These are phyloP conservation scores for Acanthamoeba royreba DNA, from an alignment of 208 protist species.

Conservation along the genomic window DNA sequence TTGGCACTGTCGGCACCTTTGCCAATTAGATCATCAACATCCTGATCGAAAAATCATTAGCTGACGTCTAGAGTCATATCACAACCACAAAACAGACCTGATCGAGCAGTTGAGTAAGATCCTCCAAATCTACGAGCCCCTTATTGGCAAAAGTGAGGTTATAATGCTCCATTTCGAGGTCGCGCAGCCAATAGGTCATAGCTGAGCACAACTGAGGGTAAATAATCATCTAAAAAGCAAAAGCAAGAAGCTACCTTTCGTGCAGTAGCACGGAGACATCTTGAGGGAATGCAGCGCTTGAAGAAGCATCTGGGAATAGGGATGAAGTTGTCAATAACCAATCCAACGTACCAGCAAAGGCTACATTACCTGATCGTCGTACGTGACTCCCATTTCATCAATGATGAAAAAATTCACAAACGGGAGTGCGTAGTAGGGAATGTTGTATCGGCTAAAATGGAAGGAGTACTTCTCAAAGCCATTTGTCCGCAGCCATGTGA, in stretches of 20 bases:
- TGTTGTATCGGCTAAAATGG: slow-evolving; percentile 50
- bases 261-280: background rate
- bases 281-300: slow-evolving; percentile 41
- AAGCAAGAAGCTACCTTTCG: background rate
- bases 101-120: background rate
- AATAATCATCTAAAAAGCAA: background rate
- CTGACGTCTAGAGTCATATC: background rate
- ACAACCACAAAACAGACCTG: no score
- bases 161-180: slow-evolving; percentile 22
- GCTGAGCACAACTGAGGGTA: background rate
- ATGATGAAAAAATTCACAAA: slow-evolving; percentile 59
- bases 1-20: background rate
- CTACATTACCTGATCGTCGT: slow-evolving; percentile 48
- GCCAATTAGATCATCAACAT: background rate
- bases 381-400: slow-evolving; percentile 55
- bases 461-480: slow-evolving; percentile 45
- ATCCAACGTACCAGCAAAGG: no score
- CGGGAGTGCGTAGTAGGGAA: slow-evolving; percentile 48
- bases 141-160: background rate
- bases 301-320: background rate
- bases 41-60: background rate
- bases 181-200: slow-evolving; percentile 36
- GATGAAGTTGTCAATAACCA: background rate
- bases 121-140: background rate
- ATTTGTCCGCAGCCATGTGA: background rate